Percentiles rank a stretch among this genome's conserved stretches.
These are phyloP conservation scores for Teratosphaeria gauchensis DNA, from an alignment of 2,329 filamentous ascomycete genomes.

Conservation along the genomic window DNA sequence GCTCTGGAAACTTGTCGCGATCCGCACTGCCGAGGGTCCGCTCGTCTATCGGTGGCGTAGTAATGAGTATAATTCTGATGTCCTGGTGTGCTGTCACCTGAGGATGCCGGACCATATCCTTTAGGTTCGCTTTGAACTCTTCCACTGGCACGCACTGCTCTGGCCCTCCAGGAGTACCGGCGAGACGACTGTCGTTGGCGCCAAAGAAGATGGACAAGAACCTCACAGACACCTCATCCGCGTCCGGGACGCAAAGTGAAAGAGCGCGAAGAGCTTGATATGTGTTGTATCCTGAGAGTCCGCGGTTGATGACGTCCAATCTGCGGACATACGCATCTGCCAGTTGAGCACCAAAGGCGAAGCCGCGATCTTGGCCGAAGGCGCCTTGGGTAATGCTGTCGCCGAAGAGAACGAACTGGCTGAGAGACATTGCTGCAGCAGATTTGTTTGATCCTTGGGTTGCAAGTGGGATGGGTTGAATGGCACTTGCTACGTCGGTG, in stretches of 20 bases:
- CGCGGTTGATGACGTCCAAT: conserved; percentile 80
- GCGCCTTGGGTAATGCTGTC: conserved; percentile 76
- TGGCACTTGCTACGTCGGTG: not conserved
- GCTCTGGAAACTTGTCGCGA: conserved; percentile 7
- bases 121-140: conserved; percentile 64
- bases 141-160: conserved; percentile 71
- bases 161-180: conserved; percentile 44
- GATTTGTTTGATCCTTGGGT: not conserved
- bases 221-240: conserved; percentile 50
- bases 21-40: conserved; percentile 9
- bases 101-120: conserved; percentile 62
- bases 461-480: not conserved
- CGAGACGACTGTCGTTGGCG: conserved; percentile 76
- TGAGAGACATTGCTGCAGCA: conserved; percentile 24
- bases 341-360: conserved; percentile 64
- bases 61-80: conserved; percentile 60
- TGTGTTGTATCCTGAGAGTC: conserved; percentile 78
- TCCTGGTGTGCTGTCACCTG: conserved; percentile 59
- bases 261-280: conserved; percentile 61
- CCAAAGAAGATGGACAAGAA: conserved; percentile 62
- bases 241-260: conserved; percentile 60
- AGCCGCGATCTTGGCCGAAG: conserved; percentile 44
- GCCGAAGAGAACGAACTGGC: conserved; percentile 64
- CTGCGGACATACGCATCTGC: conserved; percentile 62
- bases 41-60: conserved; percentile 56